These are phyloP conservation scores for Stagonosporopsis chrysanthemi DNA, from an alignment of 2,329 filamentous ascomycete species.

Conservation along the genomic window DNA sequence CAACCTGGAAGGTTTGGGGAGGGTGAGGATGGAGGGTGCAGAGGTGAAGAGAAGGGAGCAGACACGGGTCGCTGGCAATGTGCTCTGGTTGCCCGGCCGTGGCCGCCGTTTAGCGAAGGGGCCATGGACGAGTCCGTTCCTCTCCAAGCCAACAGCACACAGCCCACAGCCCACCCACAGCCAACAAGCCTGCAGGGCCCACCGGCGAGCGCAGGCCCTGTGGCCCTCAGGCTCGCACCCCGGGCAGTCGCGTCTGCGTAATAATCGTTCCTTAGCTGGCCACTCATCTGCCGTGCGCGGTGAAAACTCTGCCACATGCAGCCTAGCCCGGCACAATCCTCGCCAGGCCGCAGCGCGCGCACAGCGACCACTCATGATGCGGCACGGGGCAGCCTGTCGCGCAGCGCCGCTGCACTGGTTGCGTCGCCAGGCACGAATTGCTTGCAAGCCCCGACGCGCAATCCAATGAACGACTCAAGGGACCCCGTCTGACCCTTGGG, in stretches of 20 bases:
- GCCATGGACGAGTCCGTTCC: slow-evolving; percentile 18
- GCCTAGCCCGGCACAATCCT: slow-evolving; percentile 29
- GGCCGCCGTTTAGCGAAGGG: slow-evolving; percentile 29
- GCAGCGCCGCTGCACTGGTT: slow-evolving; percentile 24
- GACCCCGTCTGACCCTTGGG: slow-evolving; percentile 31
- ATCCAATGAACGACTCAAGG: slow-evolving; percentile 37
- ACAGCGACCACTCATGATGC: slow-evolving; percentile 28
- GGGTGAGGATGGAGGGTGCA: slow-evolving; percentile 19
- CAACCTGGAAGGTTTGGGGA: slow-evolving; percentile 23
- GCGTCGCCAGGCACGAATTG: slow-evolving; percentile 39
- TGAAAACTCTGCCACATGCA: slow-evolving; percentile 33
- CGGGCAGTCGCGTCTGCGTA: slow-evolving; percentile 23
- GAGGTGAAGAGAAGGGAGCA: slow-evolving; percentile 21
- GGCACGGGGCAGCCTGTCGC: slow-evolving; percentile 14
- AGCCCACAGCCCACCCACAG: not conserved
- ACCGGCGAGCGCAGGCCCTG: slow-evolving; percentile 5
- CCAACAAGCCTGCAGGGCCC: slow-evolving; percentile 2
- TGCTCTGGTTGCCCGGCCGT: slow-evolving; percentile 21
- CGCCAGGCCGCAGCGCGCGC: slow-evolving; percentile 29
- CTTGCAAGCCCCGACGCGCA: slow-evolving; percentile 27
- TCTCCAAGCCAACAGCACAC: slow-evolving; percentile 5
- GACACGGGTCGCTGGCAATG: slow-evolving; percentile 18
- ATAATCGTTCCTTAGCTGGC: slow-evolving; percentile 32
- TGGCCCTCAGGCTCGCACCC: too few species aligned
- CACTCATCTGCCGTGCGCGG: slow-evolving; percentile 25